Evolutionary conservation across 1,139 yeast species (phyloP), one percentile per base, ranked within the genome.

Genomic region (Candida sp.): DNA sequence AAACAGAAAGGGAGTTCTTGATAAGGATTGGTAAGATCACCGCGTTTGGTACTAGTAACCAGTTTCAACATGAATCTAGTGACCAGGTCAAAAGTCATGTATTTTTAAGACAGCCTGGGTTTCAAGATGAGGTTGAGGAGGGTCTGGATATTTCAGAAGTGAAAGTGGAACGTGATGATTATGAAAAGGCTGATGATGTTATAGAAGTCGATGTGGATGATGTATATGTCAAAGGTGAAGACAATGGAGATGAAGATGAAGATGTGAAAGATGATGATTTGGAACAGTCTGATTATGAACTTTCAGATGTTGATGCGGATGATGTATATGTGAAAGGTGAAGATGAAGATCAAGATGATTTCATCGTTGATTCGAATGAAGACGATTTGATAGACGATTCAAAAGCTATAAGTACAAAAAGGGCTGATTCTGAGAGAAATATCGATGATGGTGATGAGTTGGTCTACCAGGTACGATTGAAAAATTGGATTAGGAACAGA

Each of bases 11-110:
- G 45, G 98, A 91, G 43, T 93, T 66, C 57, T 70, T 93, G 49
- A 79, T 93, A 0, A 73, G 99, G 50, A 91, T 91, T 0, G 99
- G 99, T 35, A 84, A 89, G 59, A 82, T 90, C 45, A 93, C 99
- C 0, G 99, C 99, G 0, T 93, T 93, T 69, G 96, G 97, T 8
- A 81, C 81, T 36, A 71, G 81, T 19, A 72, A 76, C 33, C 80
- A 77, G 4, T 87, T 87, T 49, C 65, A 58, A 35, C 64, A 58
- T 39, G 55, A 54, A n/a, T 49, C 41, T 2, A 42, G 23, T 9
- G 50, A 47, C 9, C 57, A 48, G 22, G 54, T 48, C 8, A 57
- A 53, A 45, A 68, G 73, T 44, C 75, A 68, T 52, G 63, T 61
- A 36, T 51, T 56, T 44, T 56, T 73, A 36, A 50, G 71, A 36